A percentile compares a stretch with the other conserved stretches of the same genome.
Evolutionary conservation across 257 asterid species (phyloP).

Genomic region (Cordia subcordata): DNA sequence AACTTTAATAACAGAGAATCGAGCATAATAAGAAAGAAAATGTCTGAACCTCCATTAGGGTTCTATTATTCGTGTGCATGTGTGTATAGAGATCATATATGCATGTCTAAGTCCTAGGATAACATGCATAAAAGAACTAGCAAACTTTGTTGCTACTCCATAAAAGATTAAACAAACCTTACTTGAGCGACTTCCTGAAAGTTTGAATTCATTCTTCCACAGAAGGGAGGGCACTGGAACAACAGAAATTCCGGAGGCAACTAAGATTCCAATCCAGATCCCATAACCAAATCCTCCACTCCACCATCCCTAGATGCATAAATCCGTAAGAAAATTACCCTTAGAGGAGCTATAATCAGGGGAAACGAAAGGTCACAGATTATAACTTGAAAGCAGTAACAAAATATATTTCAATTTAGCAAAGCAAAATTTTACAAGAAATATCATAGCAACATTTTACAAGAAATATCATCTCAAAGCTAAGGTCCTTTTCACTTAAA

Average conservation of each 20-base stretch:
- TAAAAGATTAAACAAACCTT: conserved; percentile 47
- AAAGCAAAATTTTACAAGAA: background rate
- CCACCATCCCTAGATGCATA: conserved; percentile 80
- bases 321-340: conserved; percentile 8
- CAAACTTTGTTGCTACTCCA: background rate
- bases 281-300: conserved; percentile 91
- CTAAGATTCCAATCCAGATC: conserved; percentile 75
- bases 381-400: too few relatives aligned
- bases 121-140: background rate
- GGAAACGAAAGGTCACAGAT: too few relatives aligned
- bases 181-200: conserved; percentile 43
- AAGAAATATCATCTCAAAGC: background rate
- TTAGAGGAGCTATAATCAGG: background rate
- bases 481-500: too few relatives aligned
- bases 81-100: background rate
- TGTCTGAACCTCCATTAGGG: too few relatives aligned
- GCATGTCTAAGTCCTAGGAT: background rate
- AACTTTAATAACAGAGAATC: too few relatives aligned
- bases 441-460: background rate
- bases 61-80: too few relatives aligned
- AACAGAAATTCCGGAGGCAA: conserved; percentile 80
- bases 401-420: background rate
- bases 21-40: too few relatives aligned
- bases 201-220: conserved; percentile 74
- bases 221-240: conserved; percentile 67